Conservation (phyloP, 164 flowering plant genomes). For the Liquidambar formosana region DNA sequence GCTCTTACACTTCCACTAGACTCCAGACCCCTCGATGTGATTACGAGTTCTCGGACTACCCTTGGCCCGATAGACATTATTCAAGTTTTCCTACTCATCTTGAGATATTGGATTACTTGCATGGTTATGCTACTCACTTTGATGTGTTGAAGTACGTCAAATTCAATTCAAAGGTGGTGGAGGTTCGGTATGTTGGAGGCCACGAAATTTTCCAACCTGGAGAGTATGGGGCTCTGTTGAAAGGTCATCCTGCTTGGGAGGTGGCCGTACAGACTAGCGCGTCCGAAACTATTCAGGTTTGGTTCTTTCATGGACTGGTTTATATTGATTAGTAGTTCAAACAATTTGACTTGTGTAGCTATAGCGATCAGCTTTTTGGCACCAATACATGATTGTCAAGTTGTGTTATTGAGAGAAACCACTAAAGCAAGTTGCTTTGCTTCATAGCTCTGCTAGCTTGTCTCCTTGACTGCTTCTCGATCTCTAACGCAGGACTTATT, state of each 20-base stretch:
- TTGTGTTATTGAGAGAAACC: too few species aligned
- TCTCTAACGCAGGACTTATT: too few species aligned
- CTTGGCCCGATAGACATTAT: constrained; percentile 77
- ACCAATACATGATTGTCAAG: too few species aligned
- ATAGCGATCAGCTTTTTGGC: too few species aligned
- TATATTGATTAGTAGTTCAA: too few species aligned
- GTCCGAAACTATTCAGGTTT: constrained; percentile 61
- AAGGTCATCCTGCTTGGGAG: constrained; percentile 80
- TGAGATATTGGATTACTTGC: constrained; percentile 75
- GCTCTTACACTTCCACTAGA: constrained; percentile 68
- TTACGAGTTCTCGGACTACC: constrained; percentile 88
- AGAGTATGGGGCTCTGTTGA: constrained; percentile 35
- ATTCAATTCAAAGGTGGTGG: constrained; percentile 82
- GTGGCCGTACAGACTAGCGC: constrained; percentile 56
- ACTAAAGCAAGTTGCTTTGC: too few species aligned
- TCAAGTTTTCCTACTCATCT: constrained; percentile 57
- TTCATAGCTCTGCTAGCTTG: too few species aligned
- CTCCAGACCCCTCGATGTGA: constrained; percentile 81
- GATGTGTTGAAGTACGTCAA: constrained; percentile 61
- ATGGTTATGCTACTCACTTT: constrained; percentile 69
- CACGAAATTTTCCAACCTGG: constrained; percentile 14
- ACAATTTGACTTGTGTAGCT: too few species aligned
- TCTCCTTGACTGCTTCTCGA: too few species aligned
- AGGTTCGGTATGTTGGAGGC: constrained; percentile 53
- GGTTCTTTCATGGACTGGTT: too few species aligned